A percentile compares a stretch with the other conserved stretches of the same genome.
Evolutionary conservation across 2,329 filamentous ascomycete species (phyloP).

Genomic region (Epichloe brachyelytri): DNA sequence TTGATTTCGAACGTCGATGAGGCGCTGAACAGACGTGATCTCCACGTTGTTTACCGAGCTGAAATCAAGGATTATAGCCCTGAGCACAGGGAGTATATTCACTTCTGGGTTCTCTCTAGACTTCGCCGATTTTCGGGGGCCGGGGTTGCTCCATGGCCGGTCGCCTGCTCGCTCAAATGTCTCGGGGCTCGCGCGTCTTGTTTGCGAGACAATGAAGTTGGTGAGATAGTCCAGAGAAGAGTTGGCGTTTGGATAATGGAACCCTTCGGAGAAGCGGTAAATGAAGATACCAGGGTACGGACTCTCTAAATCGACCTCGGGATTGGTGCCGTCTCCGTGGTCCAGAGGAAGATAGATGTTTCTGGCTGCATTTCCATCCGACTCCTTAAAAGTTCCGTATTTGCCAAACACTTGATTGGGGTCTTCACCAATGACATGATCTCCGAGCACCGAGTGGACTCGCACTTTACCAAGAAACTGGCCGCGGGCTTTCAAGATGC

Average conservation of each 20-base stretch:
- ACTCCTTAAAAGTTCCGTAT: slow-evolving; percentile 43
- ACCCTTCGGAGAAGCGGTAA: slow-evolving; percentile 87
- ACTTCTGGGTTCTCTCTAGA: slow-evolving; percentile 15
- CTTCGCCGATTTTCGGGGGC: slow-evolving; percentile 41
- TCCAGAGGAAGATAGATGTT: slow-evolving; percentile 81
- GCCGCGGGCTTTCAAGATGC: slow-evolving; percentile 70
- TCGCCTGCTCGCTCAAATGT: slow-evolving; percentile 57
- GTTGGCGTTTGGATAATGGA: slow-evolving; percentile 91
- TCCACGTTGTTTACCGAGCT: slow-evolving; percentile 90
- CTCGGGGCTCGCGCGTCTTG: slow-evolving; percentile 62
- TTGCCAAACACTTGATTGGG: slow-evolving; percentile 31
- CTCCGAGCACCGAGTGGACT: slow-evolving; percentile 70
- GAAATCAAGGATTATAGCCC: slow-evolving; percentile 89
- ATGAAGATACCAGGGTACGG: slow-evolving; percentile 92
- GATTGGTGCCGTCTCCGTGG: slow-evolving; percentile 84
- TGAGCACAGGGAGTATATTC: slow-evolving; percentile 52
- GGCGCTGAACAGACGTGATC: slow-evolving; percentile 78
- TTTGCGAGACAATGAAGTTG: slow-evolving; percentile 53
- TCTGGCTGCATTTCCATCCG: slow-evolving; percentile 39
- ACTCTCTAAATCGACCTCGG: slow-evolving; percentile 60
- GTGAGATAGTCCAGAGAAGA: slow-evolving; percentile 74
- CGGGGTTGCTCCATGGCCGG: slow-evolving; percentile 90
- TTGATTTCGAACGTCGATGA: slow-evolving; percentile 92
- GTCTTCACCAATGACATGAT: slow-evolving; percentile 56
- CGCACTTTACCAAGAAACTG: slow-evolving; percentile 57